Conservation (phyloP, 805 yeast genomes). For the Tanozyma kutaoensis region DNA sequence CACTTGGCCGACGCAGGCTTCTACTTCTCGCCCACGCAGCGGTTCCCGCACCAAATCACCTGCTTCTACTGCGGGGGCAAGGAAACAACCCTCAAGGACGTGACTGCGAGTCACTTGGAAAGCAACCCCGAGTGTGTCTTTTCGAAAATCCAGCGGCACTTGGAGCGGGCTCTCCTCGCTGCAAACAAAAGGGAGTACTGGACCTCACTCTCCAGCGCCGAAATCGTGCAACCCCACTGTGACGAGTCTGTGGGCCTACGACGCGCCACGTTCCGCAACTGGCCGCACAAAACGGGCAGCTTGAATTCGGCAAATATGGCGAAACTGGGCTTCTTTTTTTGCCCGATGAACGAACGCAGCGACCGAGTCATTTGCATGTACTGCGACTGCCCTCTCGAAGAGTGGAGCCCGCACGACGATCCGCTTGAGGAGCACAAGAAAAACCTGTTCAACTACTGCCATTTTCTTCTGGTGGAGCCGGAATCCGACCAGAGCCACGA, state of each 20-base stretch:
- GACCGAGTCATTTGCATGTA: constrained; percentile 22
- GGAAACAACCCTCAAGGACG: constrained; percentile 11
- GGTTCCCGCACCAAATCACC: constrained; percentile 34
- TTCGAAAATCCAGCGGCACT: no score
- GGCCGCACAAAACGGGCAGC: constrained; percentile 6
- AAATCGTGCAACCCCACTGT: no score
- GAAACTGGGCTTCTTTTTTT: constrained; percentile 30
- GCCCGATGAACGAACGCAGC: constrained; percentile 14
- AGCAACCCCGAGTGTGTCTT: constrained; percentile 8
- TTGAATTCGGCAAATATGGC: constrained; percentile 12
- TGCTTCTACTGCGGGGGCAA: constrained; percentile 43
- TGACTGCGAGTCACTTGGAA: constrained; percentile 6
- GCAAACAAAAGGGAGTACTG: no score
- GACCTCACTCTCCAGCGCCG: no score
- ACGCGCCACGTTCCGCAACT: constrained; percentile 5
- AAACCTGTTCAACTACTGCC: constrained; percentile 11
- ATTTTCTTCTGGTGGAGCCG: constrained; percentile 18
- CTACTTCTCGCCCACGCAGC: constrained; percentile 38
- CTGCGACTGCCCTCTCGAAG: constrained; percentile 17
- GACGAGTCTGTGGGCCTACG: constrained; percentile 5
- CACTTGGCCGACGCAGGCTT: constrained; percentile 48
- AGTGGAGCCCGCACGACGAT: constrained; percentile 53
- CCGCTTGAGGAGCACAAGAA: constrained; percentile 44
- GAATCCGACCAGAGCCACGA: no score
- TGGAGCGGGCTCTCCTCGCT: no score